Base-by-base conservation (phyloP, 805 yeast species). In the Brettanomyces sp. region DNA sequence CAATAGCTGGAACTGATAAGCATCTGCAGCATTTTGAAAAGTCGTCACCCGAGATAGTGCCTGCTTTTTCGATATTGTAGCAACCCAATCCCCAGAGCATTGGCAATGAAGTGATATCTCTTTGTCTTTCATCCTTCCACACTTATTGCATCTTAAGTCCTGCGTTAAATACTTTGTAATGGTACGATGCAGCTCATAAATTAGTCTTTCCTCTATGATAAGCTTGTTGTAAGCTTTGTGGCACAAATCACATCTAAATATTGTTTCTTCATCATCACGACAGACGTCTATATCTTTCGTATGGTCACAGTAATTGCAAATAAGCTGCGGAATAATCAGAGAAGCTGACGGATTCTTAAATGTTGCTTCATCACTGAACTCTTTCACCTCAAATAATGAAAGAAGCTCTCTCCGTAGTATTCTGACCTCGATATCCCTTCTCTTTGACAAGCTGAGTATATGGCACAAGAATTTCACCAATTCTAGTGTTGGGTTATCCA, bases 1-100 rank as follows among this genome's bases (percentile, higher is more conserved):
- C 41, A 88, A 60, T 46, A 88, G 63, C 45, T 74, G 76, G 53
- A 90, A 67, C 36, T 78, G 82, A 58, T 76, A 85, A 45, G 63
- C 73, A 12, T 66, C 65, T 1, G 91, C 77, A 12, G 88, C 80
- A 47, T 76, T 79, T 22, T 66, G 66, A 59, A 74, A 86, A 0
- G 79, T 70, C 5, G 58, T 60, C 3, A 81, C 55, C 44, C 70
- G 69, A 43, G 66, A 65, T 14, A 68, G 62, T 6, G 88, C 57
- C 0, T 70, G 74, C 4, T 58, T 64, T 42, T 67, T 66, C 4
- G 69, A 58, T 21, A 80, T 60, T 0, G 85, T 78, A 42, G 77
- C 81, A 4, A 63, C 68, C 96, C 95, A 89, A 13, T 65, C 60
- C 7, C 99, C 99, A 0, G 99, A 91, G 60, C 99, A 93, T 21